Percentiles rank a stretch among this genome's conserved stretches.
phyloP scores from a whole-genome alignment of 2,329 filamentous ascomycete species.

The Akanthomyces muscarius region DNA sequence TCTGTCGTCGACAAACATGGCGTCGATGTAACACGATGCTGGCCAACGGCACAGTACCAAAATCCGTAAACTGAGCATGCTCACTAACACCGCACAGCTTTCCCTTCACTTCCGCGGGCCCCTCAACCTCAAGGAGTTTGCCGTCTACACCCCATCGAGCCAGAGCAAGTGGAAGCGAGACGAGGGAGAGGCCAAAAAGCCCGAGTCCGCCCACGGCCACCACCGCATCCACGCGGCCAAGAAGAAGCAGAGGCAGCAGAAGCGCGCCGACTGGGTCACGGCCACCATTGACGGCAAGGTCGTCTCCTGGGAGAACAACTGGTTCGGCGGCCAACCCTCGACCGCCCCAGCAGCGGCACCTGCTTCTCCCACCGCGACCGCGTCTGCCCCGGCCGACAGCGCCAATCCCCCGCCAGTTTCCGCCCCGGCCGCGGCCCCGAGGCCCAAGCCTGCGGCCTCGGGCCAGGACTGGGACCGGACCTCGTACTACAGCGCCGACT shows the following conservation, averaged over 20 bases:
- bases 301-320: conserved; percentile 57
- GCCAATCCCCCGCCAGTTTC: conserved; percentile 3
- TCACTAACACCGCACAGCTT: conserved; percentile 43
- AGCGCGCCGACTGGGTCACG: conserved; percentile 49
- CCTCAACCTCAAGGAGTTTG: conserved; percentile 61
- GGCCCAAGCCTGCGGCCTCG: conserved; percentile 15
- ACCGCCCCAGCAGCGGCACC: conserved; percentile 11
- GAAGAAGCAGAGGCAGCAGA: conserved; percentile 42
- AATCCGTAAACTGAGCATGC: not conserved
- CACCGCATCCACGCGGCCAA: conserved; percentile 45
- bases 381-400: conserved; percentile 15
- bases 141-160: conserved; percentile 58
- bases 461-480: conserved; percentile 38
- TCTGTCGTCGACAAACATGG: not conserved
- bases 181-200: conserved; percentile 20
- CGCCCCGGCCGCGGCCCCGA: conserved; percentile 15
- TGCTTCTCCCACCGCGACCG: conserved; percentile 20
- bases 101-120: conserved; percentile 72
- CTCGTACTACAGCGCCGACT: conserved; percentile 43
- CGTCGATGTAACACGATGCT: too few relatives aligned
- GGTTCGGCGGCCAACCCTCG: conserved; percentile 34
- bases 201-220: conserved; percentile 38
- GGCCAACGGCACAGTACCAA: too few relatives aligned
- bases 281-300: conserved; percentile 56
- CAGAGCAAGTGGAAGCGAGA: conserved; percentile 28